Evolutionary conservation across 2,329 filamentous ascomycete genomes (phyloP), one percentile per base, ranked within the genome.

Genomic region (Huntiella moniliformis): DNA sequence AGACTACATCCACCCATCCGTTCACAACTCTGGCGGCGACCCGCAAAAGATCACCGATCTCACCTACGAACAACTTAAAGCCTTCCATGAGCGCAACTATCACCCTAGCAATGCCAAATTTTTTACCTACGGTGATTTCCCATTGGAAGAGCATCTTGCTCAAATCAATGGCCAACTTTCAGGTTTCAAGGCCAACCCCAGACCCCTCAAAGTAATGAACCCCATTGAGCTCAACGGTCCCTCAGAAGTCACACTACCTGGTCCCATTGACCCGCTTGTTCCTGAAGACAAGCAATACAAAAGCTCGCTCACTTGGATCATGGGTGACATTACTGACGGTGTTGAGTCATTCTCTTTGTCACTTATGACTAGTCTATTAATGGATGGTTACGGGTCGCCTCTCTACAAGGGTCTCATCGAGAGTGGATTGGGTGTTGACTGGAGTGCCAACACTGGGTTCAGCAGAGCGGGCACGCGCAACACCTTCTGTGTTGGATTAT

Each of bases 61-160:
- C 50, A 96, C 87, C 1, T 87, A 95, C 61, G 76, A 88, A 55
- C 83, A 95, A 59, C 67, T 98, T 42, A 81, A 78, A 56, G 74
- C 79, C 37, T 98, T 94, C 60, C 92, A 96, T 53, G 79, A 79
- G 38, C 76, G 86, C 53, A 86, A 98, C 62, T 98, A 98, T 60
- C 88, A 98, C 60, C 91, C 91, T 0, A 96, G 86, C 63, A 98
- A 98, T 61, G 82, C 88, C 39, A 96, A 95, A 63, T 70, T 98
- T 38, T 77, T 96, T 56, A 95, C 91, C 0, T 98, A 98, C 54
- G 91, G 91, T 44, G 80, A 95, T 57, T 86, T 96, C 74, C 82
- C 86, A 1, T 64, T 98, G 50, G 68, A 68, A 2, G 79, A 84
- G 45, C 91, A 98, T 58, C 61, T 96, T 44, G 68, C 74, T 57